Evolutionary conservation across 2,329 filamentous ascomycete genomes (phyloP), one percentile per base, ranked within the genome.

Genomic region (Colletotrichum sp.): DNA sequence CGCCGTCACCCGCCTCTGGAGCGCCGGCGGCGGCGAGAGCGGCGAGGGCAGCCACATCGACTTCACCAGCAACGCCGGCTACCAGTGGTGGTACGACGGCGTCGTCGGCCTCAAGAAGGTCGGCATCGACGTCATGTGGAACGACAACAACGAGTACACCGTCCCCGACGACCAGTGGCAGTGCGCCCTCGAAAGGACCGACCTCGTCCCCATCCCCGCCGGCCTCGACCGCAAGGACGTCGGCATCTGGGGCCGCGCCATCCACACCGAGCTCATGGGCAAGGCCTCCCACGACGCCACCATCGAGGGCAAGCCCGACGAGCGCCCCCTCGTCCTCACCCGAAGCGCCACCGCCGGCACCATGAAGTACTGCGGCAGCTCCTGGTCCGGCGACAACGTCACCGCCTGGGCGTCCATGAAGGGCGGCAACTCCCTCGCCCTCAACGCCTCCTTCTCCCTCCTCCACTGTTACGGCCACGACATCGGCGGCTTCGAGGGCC

Each of bases 141-240:
- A 95, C 78, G 93, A 95, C 81, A 95, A 95, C 83, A 95, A 95
- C 78, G 93, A 95, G 82, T 95, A 94, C 81, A 92, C 91, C 1
- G 87, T 94, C 4, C 89, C 91, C 0, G 87, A 91, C 76, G 93
- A 95, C 75, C 86, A 89, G 28, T 95, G 93, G 93, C 84, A 91
- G 72, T 90, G 92, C 68, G 89, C 90, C 0, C 85, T 94, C 0
- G 87, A 91, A 3, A 75, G 76, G 34, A 77, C 79, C 2, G 84
- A 84, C 3, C 81, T 88, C 3, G 71, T 76, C 9, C 78, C 82
- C 0, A 78, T 87, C 2, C 84, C 85, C 0, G 80, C 83, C 0
- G 83, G 82, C 2, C 82, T 83, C 55, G 77, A 80, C 1, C 83
- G 87, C 3, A 89, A 89, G 1, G 84, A 90, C 9, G 85, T 95